Base-by-base conservation (phyloP, 2,329 filamentous ascomycete species). In the Sporothrix pseudoabietina region DNA sequence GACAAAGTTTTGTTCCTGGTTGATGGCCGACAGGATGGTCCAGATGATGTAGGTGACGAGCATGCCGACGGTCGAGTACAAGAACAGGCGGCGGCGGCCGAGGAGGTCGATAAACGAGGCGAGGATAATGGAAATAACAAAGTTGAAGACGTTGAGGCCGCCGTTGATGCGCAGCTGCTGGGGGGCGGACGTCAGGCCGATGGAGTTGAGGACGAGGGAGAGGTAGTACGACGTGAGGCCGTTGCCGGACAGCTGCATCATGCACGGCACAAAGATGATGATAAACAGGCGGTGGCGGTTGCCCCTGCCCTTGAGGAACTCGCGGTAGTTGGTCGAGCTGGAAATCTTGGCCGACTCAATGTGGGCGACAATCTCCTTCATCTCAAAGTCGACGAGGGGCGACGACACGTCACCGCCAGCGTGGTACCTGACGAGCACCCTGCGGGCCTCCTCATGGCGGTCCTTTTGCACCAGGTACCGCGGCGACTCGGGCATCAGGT, bases 301-400 rank as follows among this genome's bases (percentile, higher is more conserved):
- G 68, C 71, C 74, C 19, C 35, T 69, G 19, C 52, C 63, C 14
- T 82, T 76, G 44, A 85, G 76, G 61, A 83, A 75, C 44, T 85
- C 78, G 70, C 82, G 79, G 72, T 80, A 83, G 22, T 76, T 79
- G 26, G 70, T 49, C 10, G 26, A 35, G 41, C 35, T 47, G 5
- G 59, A 49, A 9, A n/a, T 14, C 22, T 39, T 47, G 26, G 73
- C 74, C 10, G 57, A 8, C 35, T 55, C 71, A 8, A 75, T 49
- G 49, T 66, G 41, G 10, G 41, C 22, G 8, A 47, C 26, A 3
- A 75, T 75, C 55, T 75, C 72, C 41, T 55, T 39, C 47, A 72
- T 57, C 78, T 90, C 86, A 5, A 89, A 82, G 76, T 86, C 84
- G 3, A 89, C 87, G 69, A 89, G 81, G 0, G 85, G 83, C 0